Evolutionary conservation across 2,329 filamentous ascomycete genomes (phyloP).

Genomic region (Podosphaera aphanis): DNA sequence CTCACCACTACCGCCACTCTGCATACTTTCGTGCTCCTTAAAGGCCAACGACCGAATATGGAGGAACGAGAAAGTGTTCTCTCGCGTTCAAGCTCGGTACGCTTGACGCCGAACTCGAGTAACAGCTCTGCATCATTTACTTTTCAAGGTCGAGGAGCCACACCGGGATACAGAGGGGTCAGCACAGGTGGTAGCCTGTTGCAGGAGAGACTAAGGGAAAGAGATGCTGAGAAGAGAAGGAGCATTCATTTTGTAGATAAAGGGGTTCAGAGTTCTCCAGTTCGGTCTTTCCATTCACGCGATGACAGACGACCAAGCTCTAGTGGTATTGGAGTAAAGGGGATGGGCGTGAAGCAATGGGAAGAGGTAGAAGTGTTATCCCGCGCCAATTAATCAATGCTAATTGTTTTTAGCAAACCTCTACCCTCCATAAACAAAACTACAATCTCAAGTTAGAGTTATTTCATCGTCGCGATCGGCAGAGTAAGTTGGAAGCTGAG

Average conservation of each 20-base stretch:
- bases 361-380: constrained; percentile 28
- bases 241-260: constrained; percentile 10
- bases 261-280: constrained; percentile 14
- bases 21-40: not conserved
- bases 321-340: constrained; percentile 17
- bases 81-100: not conserved
- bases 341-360: constrained; percentile 42
- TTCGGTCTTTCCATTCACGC: constrained; percentile 5
- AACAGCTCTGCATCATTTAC: constrained; percentile 6
- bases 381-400: constrained; percentile 1
- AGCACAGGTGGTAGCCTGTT: constrained; percentile 11
- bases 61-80: not conserved
- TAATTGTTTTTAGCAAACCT: constrained; percentile 27
- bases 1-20: not conserved
- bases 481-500: constrained; percentile 32
- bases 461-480: constrained; percentile 42
- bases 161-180: constrained; percentile 1
- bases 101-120: constrained; percentile 5
- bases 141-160: not conserved
- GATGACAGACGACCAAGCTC: constrained; percentile 14
- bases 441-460: constrained; percentile 55
- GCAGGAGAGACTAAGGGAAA: constrained; percentile 16
- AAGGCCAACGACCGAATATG: not conserved
- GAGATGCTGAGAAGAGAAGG: constrained; percentile 13
- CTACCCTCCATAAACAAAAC: constrained; percentile 49